Percentiles rank a stretch among this genome's conserved stretches.
Evolutionary conservation across 1,284 basidiomycete species (phyloP).

Genomic region (Porodaedalea pini): DNA sequence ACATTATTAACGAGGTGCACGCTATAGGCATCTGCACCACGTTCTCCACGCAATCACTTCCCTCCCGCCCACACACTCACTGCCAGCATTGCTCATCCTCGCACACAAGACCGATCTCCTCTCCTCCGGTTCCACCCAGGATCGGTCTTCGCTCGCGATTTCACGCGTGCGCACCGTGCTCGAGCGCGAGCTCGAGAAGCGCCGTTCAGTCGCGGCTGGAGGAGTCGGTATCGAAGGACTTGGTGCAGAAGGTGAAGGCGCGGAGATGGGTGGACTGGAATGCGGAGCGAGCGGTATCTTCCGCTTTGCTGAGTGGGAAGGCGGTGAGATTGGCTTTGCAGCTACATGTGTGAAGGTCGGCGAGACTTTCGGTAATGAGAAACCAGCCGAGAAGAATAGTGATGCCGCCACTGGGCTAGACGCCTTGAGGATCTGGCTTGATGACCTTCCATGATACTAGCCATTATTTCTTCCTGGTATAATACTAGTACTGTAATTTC

Average conservation of each 20-base stretch:
- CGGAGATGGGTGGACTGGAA: slow-evolving; percentile 62
- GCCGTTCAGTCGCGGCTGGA: slow-evolving; percentile 55
- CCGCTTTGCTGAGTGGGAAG: slow-evolving; percentile 75
- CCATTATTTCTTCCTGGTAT: background rate
- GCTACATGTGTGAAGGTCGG: slow-evolving; percentile 53
- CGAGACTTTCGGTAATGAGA: slow-evolving; percentile 25
- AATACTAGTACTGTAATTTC: background rate
- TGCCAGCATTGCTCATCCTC: slow-evolving; percentile 60
- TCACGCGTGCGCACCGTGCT: slow-evolving; percentile 69
- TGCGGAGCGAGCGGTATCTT: slow-evolving; percentile 52
- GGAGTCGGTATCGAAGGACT: slow-evolving; percentile 69
- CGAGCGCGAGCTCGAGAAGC: slow-evolving; percentile 77
- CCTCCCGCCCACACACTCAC: slow-evolving; percentile 60
- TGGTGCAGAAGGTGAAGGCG: slow-evolving; percentile 56
- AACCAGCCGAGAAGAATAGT: slow-evolving; percentile 33
- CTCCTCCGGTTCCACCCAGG: slow-evolving; percentile 36
- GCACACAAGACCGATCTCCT: slow-evolving; percentile 75
- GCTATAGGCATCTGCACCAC: slow-evolving; percentile 61
- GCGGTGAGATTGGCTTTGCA: slow-evolving; percentile 64
- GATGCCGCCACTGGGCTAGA: slow-evolving; percentile 38
- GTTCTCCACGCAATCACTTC: slow-evolving; percentile 66
- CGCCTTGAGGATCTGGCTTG: slow-evolving; percentile 46
- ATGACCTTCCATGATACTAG: background rate
- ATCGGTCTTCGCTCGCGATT: slow-evolving; percentile 47
- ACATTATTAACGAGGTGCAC: background rate